Percentiles rank a stretch among this genome's conserved stretches.
These are phyloP conservation scores for Pistacia vera DNA, from an alignment of 345 rosid genomes.

Conservation along the genomic window DNA sequence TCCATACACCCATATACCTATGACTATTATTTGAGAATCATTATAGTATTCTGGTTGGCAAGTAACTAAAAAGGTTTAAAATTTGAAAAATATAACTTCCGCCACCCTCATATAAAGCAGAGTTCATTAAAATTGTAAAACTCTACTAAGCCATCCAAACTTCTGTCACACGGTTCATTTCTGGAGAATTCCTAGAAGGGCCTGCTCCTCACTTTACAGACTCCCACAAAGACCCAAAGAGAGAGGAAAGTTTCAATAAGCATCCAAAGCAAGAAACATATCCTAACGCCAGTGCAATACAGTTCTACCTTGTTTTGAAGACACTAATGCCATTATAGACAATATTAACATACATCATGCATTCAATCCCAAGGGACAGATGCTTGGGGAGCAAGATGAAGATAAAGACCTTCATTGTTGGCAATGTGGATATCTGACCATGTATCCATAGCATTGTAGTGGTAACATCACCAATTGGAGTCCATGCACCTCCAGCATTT, in stretches of 20 bases:
- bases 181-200: not conserved
- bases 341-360: not conserved
- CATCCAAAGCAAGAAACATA: not conserved
- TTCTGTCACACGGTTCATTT: not conserved
- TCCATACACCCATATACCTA: not conserved
- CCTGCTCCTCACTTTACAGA: not conserved
- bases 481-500: conserved; percentile 98
- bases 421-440: conserved; percentile 87
- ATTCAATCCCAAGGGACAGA: not conserved
- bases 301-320: not conserved
- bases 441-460: conserved; percentile 99
- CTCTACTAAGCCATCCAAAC: not conserved
- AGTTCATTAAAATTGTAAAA: not conserved
- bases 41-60: not conserved
- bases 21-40: not conserved
- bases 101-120: not conserved
- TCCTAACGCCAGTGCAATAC: not conserved
- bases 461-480: conserved; percentile 99
- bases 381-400: not conserved
- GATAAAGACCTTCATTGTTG: conserved; percentile 73
- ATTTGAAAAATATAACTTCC: not conserved
- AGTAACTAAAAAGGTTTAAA: not conserved
- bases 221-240: not conserved
- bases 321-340: not conserved
- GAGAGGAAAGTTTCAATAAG: not conserved